Evolutionary conservation across 2,329 filamentous ascomycete genomes (phyloP), one percentile per base, ranked within the genome.

Genomic region (Ophiosphaerella korrae): DNA sequence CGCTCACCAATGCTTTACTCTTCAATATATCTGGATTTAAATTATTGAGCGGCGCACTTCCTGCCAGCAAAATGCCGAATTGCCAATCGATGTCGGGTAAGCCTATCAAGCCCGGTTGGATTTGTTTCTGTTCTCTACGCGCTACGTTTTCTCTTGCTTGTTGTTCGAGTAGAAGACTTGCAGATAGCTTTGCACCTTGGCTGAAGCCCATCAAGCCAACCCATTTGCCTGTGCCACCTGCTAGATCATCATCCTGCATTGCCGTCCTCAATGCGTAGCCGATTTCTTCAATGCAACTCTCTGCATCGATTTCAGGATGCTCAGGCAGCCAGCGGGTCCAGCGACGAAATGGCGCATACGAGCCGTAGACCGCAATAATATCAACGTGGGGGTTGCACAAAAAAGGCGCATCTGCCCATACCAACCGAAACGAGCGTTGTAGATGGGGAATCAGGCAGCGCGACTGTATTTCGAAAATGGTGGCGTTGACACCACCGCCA

Each of bases 401-500:
- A 70, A 86, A 89, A 1, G 88, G 88, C 0, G 79, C 89, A 60
- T 92, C 84, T 57, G 83, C 84, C 74, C 88, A 93, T 64, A 88
- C 84, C 57, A 92, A 80, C 35, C 89, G 85, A 71, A 91, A 90
- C 39, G 80, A 73, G 6, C 79, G 70, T 38, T 74, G 68, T 0
- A 91, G 81, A 46, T 75, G 66, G 40, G 70, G 66, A 45, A 77
- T 75, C 6, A 85, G 71, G 5, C 76, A 76, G 55, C 89, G 88
- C 60, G 85, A 84, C 75, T 92, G 89, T 9, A 81, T 71, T 53
- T 80, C 77, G 76, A 92, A 92, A 69, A 91, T 84, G 35, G 79
- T 68, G n/a, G 81, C 85, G 64, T 88, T 91, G 57, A 87, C 85
- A 53, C 89, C 89, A 63, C 88, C 89, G 68, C 89, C 89, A 72